These are phyloP conservation scores for Fusarium chaquense DNA, from an alignment of 2,329 filamentous ascomycete genomes.

Conservation along the genomic window DNA sequence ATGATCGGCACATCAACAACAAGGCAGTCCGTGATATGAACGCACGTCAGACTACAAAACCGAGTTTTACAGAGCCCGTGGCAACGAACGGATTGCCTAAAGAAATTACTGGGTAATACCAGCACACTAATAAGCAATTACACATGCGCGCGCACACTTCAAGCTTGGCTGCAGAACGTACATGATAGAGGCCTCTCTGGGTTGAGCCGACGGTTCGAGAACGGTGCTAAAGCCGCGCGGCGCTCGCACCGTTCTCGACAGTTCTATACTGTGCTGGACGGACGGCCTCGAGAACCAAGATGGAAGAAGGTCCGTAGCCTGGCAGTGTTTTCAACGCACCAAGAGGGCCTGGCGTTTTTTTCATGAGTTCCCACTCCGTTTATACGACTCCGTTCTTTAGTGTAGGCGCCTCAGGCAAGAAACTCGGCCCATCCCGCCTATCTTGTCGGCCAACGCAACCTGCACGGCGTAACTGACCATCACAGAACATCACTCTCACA, in stretches of 20 bases:
- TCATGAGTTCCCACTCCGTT: slow-evolving; percentile 35
- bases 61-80: background rate
- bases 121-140: slow-evolving; percentile 1
- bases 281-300: slow-evolving; percentile 22
- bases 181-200: slow-evolving; percentile 31
- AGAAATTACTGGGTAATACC: slow-evolving; percentile 7
- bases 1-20: slow-evolving; percentile 33
- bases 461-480: background rate
- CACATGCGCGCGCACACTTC: background rate
- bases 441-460: slow-evolving; percentile 22
- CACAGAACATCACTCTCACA: slow-evolving; percentile 17
- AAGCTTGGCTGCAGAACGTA: slow-evolving; percentile 28
- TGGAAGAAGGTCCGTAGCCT: slow-evolving; percentile 20
- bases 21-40: slow-evolving; percentile 18
- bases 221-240: slow-evolving; percentile 31
- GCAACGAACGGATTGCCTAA: slow-evolving; percentile 17
- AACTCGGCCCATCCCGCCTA: background rate
- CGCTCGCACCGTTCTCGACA: slow-evolving; percentile 27
- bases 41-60: slow-evolving; percentile 12
- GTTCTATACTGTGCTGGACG: slow-evolving; percentile 40
- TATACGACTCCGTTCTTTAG: slow-evolving; percentile 22
- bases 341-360: slow-evolving; percentile 18
- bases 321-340: slow-evolving; percentile 34
- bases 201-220: slow-evolving; percentile 25
- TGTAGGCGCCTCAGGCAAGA: slow-evolving; percentile 34